A percentile compares a stretch with the other conserved stretches of the same genome.
Evolutionary conservation across 305 asterid genomes (phyloP).

Genomic region (Solanum hybrid): DNA sequence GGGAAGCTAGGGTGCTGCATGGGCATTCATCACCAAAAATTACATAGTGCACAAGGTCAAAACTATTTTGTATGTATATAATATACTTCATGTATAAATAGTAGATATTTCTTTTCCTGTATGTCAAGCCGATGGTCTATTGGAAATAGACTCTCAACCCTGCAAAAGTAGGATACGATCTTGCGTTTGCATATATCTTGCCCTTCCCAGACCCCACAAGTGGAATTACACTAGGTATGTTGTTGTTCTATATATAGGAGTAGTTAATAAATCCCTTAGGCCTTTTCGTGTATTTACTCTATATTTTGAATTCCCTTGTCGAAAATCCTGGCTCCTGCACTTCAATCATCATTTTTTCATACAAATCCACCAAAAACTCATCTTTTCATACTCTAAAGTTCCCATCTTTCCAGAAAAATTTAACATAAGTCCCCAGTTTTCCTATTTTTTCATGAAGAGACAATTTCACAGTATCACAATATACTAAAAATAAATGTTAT

Average conservation of each 20-base stretch:
- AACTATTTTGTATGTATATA: background rate
- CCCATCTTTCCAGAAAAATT: background rate
- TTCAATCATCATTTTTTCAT: background rate
- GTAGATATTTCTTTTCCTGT: background rate
- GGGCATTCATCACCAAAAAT: background rate
- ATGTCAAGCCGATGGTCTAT: background rate
- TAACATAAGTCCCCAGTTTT: background rate
- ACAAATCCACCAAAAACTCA: background rate
- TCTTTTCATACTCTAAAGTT: background rate
- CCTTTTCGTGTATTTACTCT: background rate
- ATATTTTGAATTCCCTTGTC: background rate
- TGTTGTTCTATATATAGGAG: background rate
- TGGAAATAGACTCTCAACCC: background rate
- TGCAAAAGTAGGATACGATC: background rate
- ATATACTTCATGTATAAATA: too few species aligned
- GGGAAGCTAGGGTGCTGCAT: background rate
- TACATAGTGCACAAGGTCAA: background rate
- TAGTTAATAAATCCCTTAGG: background rate
- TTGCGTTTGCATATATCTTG: background rate
- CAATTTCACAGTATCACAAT: background rate
- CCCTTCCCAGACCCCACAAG: background rate
- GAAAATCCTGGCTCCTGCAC: background rate
- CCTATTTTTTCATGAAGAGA: background rate
- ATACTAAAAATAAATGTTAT: too few species aligned
- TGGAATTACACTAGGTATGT: background rate